Conservation (phyloP, 805 yeast species). For the Candida ulmi region DNA sequence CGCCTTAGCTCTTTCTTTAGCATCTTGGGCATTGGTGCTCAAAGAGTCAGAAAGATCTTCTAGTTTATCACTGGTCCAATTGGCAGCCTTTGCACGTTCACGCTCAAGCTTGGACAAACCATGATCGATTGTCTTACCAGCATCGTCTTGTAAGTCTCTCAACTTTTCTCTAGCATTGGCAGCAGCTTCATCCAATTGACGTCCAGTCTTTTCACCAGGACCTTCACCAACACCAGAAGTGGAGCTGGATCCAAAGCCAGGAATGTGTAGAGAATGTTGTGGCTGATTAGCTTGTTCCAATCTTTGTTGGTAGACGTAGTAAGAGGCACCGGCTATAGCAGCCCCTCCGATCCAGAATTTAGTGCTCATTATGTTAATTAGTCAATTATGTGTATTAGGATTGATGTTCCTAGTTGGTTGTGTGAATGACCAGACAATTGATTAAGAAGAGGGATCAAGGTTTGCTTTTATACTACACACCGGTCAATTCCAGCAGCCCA, state of each 20-base stretch:
- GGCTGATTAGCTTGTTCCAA: conserved; percentile 11
- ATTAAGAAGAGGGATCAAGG: too few relatives aligned
- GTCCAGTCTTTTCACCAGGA: conserved; percentile 19
- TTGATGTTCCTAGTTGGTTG: too few relatives aligned
- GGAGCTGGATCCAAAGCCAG: conserved; percentile 5
- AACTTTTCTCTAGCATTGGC: conserved; percentile 11
- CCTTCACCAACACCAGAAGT: conserved; percentile 10
- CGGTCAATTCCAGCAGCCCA: too few relatives aligned
- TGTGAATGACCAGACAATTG: too few relatives aligned
- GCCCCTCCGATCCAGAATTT: conserved; percentile 13
- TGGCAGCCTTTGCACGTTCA: conserved; percentile 9
- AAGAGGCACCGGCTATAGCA: conserved; percentile 21
- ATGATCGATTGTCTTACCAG: conserved; percentile 15
- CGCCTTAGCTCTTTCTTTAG: conserved; percentile 15
- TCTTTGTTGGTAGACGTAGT: conserved; percentile 20
- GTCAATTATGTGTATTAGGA: too few relatives aligned
- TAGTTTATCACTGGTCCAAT: conserved; percentile 19
- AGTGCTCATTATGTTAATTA: neutral
- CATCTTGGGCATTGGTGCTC: conserved; percentile 9
- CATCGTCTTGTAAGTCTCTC: conserved; percentile 12
- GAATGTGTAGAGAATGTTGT: conserved; percentile 2
- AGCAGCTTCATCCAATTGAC: conserved; percentile 21
- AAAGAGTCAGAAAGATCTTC: conserved; percentile 9
- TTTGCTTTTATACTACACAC: too few relatives aligned
- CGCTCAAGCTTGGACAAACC: conserved; percentile 10